These are phyloP conservation scores for Hyphodiscus sp. DNA, from an alignment of 2,329 filamentous ascomycete species.

Conservation along the genomic window DNA sequence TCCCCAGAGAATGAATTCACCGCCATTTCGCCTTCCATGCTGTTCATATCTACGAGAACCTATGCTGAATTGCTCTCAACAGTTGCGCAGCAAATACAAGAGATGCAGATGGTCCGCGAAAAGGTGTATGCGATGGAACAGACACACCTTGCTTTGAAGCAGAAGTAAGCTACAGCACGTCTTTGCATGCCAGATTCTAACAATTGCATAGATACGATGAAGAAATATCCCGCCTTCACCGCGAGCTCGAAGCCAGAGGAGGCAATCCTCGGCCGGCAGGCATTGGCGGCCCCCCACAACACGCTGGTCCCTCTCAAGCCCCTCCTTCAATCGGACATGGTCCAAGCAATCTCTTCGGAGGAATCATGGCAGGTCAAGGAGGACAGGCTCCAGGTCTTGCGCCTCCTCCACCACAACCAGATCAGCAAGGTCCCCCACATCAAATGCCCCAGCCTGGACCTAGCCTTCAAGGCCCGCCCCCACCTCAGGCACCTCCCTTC, in stretches of 20 bases:
- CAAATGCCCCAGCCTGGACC: slow-evolving; percentile 63
- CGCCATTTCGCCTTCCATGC: neutral
- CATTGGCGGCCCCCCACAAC: slow-evolving; percentile 65
- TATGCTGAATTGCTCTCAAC: slow-evolving; percentile 8
- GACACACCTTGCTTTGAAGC: slow-evolving; percentile 79
- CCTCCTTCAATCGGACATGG: slow-evolving; percentile 84
- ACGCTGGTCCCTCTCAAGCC: slow-evolving; percentile 73
- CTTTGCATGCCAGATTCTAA: neutral
- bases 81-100: slow-evolving; percentile 88
- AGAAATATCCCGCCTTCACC: slow-evolving; percentile 76
- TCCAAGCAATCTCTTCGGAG: slow-evolving; percentile 83
- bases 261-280: slow-evolving; percentile 60
- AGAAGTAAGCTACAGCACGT: slow-evolving; percentile 59
- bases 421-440: slow-evolving; percentile 46
- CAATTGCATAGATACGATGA: slow-evolving; percentile 72
- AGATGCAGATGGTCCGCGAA: slow-evolving; percentile 89
- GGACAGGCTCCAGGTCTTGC: slow-evolving; percentile 82
- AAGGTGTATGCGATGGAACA: slow-evolving; percentile 94
- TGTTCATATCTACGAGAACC: neutral
- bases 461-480: slow-evolving; percentile 37
- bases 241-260: slow-evolving; percentile 73
- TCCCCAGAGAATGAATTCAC: neutral
- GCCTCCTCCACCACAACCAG: slow-evolving; percentile 58
- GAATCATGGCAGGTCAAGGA: slow-evolving; percentile 85
- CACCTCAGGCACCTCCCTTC: slow-evolving; percentile 60